Conservation (phyloP, 208 protist species). For the Acanthamoeba triangularis region DNA sequence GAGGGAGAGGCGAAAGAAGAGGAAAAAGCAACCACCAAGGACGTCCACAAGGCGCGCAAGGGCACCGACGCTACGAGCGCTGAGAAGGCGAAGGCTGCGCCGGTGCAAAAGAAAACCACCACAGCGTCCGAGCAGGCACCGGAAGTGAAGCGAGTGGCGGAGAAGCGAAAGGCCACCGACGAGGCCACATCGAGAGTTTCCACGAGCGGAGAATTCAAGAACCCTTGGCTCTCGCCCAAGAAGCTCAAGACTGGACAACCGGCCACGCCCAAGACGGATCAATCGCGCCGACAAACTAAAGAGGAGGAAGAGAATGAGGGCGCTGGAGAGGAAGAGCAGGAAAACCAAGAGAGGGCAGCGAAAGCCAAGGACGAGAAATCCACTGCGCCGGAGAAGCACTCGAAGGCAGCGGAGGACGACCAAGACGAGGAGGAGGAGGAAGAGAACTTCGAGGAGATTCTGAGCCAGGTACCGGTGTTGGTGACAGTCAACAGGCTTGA, state of each 20-base stretch:
- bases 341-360: background rate
- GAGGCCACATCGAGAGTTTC: background rate
- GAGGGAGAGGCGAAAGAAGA: background rate
- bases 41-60: background rate
- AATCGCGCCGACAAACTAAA: background rate
- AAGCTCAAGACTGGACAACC: background rate
- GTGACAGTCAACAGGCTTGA: background rate
- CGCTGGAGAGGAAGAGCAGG: background rate
- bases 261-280: background rate
- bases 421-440: background rate
- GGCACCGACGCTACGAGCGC: background rate
- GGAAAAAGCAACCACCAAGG: background rate
- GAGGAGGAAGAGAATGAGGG: constrained; percentile 12
- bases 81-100: background rate
- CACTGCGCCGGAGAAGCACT: background rate
- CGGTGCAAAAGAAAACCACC: background rate
- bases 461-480: background rate
- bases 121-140: background rate
- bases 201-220: background rate
- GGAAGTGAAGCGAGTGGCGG: background rate
- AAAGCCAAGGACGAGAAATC: background rate
- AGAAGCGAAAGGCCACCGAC: background rate
- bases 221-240: background rate
- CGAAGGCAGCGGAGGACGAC: background rate
- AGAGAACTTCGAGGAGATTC: background rate